These are phyloP conservation scores for Lodderomyces orthopsilosis DNA, from an alignment of 1,139 yeast species.

Conservation along the genomic window DNA sequence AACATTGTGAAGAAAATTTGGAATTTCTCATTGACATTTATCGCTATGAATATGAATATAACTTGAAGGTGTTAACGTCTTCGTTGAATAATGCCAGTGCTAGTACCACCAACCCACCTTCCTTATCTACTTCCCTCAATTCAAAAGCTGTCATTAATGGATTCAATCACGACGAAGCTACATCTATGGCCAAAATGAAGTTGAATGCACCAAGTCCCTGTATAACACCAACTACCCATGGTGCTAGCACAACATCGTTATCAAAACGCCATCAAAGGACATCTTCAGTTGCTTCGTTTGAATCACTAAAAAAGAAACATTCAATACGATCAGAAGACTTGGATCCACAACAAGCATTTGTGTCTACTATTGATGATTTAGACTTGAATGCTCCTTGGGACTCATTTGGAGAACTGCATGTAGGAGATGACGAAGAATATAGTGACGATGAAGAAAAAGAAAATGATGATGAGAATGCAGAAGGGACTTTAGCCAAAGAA, in stretches of 20 bases:
- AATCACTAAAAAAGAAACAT: slow-evolving; percentile 2
- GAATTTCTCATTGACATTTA: slow-evolving; percentile 44
- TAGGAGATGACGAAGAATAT: slow-evolving; percentile 19
- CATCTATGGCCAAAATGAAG: slow-evolving; percentile 1
- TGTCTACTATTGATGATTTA: slow-evolving; percentile 34
- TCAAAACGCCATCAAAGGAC: slow-evolving; percentile 2
- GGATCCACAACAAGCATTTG: slow-evolving; percentile 26
- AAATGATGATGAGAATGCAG: slow-evolving; percentile 7
- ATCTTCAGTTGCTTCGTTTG: slow-evolving; percentile 9
- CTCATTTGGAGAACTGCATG: slow-evolving; percentile 21
- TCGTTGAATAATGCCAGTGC: slow-evolving; percentile 14
- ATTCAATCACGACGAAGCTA: background rate
- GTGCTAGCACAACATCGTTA: background rate
- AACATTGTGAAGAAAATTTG: slow-evolving; percentile 48
- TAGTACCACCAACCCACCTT: background rate
- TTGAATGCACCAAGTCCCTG: slow-evolving; percentile 5
- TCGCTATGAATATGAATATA: slow-evolving; percentile 39
- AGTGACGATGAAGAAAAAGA: slow-evolving; percentile 10
- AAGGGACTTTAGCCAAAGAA: slow-evolving; percentile 9
- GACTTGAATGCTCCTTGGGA: slow-evolving; percentile 27
- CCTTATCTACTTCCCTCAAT: background rate
- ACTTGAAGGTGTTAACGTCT: slow-evolving; percentile 12
- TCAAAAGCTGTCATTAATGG: background rate
- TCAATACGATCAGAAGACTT: slow-evolving; percentile 19
- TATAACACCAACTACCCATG: slow-evolving; percentile 2